Conservation (phyloP, 139 green algal genomes). For the Microglena sp. region DNA sequence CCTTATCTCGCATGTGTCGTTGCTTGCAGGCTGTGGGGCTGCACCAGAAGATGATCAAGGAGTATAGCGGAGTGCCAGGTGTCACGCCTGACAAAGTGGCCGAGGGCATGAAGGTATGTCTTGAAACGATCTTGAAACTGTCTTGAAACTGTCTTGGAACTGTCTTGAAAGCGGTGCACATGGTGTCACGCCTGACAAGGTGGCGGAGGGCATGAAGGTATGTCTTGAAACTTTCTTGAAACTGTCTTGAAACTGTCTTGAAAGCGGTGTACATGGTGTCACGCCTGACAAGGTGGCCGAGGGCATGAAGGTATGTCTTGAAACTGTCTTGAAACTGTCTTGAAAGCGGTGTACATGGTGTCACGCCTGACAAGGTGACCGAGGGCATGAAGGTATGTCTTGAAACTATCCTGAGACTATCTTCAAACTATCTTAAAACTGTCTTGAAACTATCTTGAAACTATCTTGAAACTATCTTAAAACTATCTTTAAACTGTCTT, state of each 20-base stretch:
- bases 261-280: conserved; percentile 62
- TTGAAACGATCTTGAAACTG: too few relatives aligned
- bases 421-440: too few relatives aligned
- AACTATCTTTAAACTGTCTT: too few relatives aligned
- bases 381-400: conserved; percentile 45
- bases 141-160: too few relatives aligned
- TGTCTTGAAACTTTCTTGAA: too few relatives aligned
- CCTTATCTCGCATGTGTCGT: too few relatives aligned
- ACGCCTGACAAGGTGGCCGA: conserved; percentile 45
- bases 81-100: conserved; percentile 46
- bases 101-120: conserved; percentile 44
- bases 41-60: conserved; percentile 62
- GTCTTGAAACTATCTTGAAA: too few relatives aligned
- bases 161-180: conserved; percentile 59
- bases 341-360: conserved; percentile 61
- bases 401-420: too few relatives aligned
- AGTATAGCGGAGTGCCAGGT: conserved; percentile 67
- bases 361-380: conserved; percentile 41
- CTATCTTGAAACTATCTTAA: too few relatives aligned
- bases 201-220: conserved; percentile 54
- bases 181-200: conserved; percentile 44
- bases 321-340: too few relatives aligned
- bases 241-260: too few relatives aligned
- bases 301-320: conserved; percentile 36
- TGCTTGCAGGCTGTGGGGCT: conserved; percentile 43